phyloP scores from a whole-genome alignment of 1,139 yeast genomes.

The Geotrichum candidum region DNA sequence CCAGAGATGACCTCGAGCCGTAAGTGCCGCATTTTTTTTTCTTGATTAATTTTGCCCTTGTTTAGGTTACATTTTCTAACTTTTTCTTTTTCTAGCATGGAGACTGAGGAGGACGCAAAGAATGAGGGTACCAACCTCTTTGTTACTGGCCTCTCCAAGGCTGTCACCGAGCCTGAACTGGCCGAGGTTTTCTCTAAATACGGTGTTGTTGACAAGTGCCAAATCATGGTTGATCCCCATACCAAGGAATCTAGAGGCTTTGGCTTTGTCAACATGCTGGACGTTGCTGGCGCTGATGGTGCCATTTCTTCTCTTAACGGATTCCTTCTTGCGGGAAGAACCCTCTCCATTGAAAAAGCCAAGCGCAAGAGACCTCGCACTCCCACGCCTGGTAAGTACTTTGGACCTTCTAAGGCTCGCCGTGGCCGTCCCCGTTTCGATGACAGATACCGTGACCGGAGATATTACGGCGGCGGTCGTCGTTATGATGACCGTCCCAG shows the following conservation, averaged over 20 bases:
- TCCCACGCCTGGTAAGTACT: slow-evolving; percentile 40
- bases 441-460: slow-evolving; percentile 20
- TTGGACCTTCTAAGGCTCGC: slow-evolving; percentile 37
- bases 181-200: slow-evolving; percentile 33
- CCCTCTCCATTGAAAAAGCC: slow-evolving; percentile 35
- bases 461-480: slow-evolving; percentile 18
- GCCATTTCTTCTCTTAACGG: slow-evolving; percentile 35
- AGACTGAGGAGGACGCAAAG: slow-evolving; percentile 25
- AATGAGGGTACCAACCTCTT: slow-evolving; percentile 38
- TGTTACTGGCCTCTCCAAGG: slow-evolving; percentile 35
- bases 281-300: slow-evolving; percentile 32
- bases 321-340: slow-evolving; percentile 31
- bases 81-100: background rate
- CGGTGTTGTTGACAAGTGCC: slow-evolving; percentile 35
- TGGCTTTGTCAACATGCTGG: slow-evolving; percentile 37
- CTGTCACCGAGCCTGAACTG: slow-evolving; percentile 33
- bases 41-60: background rate
- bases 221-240: slow-evolving; percentile 39
- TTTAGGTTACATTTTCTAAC: background rate
- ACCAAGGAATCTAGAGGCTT: slow-evolving; percentile 38
- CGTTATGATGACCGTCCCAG: slow-evolving; percentile 25
- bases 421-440: slow-evolving; percentile 24
- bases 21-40: background rate
- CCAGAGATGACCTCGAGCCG: slow-evolving; percentile 8
- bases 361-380: slow-evolving; percentile 38